A percentile compares a stretch with the other conserved stretches of the same genome.
phyloP scores from a whole-genome alignment of 352 stramenopile species.

The Phytophthora cajani region DNA sequence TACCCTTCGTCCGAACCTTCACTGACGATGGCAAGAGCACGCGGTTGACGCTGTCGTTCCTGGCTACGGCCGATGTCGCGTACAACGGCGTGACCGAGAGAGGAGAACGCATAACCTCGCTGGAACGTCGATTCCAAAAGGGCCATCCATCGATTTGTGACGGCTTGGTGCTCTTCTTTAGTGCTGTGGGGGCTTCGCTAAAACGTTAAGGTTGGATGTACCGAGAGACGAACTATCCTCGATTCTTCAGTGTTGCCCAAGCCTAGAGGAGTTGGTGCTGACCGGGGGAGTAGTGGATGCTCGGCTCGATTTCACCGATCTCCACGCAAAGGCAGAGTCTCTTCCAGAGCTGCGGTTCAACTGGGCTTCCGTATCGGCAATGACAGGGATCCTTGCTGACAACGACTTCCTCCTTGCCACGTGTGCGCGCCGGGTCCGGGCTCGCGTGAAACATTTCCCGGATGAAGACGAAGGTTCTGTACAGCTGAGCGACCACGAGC shows the following conservation, averaged over 20 bases:
- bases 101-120: background rate
- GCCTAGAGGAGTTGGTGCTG: background rate
- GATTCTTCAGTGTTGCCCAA: background rate
- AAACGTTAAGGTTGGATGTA: background rate
- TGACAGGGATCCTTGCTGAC: too few species aligned
- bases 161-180: background rate
- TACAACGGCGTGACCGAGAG: background rate
- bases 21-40: background rate
- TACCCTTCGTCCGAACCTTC: background rate
- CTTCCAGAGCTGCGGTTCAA: too few species aligned
- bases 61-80: background rate
- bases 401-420: too few species aligned
- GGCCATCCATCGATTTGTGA: background rate
- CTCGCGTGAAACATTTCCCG: too few species aligned
- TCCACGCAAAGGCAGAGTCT: too few species aligned
- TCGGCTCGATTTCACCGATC: background rate
- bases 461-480: too few species aligned
- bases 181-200: background rate
- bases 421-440: too few species aligned
- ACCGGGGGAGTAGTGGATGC: background rate
- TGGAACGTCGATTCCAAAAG: background rate
- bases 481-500: too few species aligned
- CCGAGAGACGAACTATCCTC: background rate
- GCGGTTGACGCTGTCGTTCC: background rate
- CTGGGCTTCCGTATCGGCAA: too few species aligned